A percentile compares a stretch with the other conserved stretches of the same genome.
Conservation (phyloP, 768 basidiomycete genomes). For the Tylopilus balloui region DNA sequence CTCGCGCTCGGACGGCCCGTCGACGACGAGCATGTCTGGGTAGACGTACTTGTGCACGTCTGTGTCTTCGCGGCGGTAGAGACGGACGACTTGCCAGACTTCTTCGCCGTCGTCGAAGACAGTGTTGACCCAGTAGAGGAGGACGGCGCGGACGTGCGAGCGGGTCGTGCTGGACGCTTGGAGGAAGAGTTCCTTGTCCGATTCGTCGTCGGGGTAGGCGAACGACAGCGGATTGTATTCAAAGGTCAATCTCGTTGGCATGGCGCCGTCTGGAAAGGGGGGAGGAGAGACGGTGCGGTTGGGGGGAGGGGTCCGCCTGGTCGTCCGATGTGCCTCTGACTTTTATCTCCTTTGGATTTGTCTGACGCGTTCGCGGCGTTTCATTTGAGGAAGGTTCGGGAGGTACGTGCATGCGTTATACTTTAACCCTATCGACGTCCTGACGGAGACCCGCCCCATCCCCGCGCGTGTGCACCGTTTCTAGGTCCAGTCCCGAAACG, state of each 20-base stretch:
- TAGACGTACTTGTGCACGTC: conserved; percentile 20
- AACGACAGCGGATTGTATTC: conserved; percentile 22
- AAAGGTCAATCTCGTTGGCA: conserved; percentile 12
- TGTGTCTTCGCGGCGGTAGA: conserved; percentile 9
- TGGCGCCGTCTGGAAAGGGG: not conserved
- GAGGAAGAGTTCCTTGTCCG: conserved; percentile 23
- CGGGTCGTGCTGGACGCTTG: conserved; percentile 14
- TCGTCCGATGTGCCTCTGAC: conserved; percentile 4
- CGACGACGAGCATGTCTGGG: conserved; percentile 27
- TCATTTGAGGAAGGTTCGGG: conserved; percentile 7
- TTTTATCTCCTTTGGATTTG: conserved; percentile 7
- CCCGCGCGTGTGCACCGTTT: too few species aligned
- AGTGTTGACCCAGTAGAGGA: conserved; percentile 28
- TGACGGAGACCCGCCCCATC: too few species aligned
- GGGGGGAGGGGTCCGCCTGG: not conserved
- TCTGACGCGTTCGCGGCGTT: conserved; percentile 14
- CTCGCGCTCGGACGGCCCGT: conserved; percentile 7
- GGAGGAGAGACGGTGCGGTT: not conserved
- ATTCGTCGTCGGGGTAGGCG: conserved; percentile 22
- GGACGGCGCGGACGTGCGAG: conserved; percentile 4
- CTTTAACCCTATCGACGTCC: not conserved
- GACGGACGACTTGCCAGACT: conserved; percentile 28
- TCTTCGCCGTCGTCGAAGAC: conserved; percentile 21
- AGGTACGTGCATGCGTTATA: not conserved
- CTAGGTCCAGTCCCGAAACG: too few species aligned